Base-by-base conservation (phyloP, 306 rosid species). In the Hippophae gyantsensis region DNA sequence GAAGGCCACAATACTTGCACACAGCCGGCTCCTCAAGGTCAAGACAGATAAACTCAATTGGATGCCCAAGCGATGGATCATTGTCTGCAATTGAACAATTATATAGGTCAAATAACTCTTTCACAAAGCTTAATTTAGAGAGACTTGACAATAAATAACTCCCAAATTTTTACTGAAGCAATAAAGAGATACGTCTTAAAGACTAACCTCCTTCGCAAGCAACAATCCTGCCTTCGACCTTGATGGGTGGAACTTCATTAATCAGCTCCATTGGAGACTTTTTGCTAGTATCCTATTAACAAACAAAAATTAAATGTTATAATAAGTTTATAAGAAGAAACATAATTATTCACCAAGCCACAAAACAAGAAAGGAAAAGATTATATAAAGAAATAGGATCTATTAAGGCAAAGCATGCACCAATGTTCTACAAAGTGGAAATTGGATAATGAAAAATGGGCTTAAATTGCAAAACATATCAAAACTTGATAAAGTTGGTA, bases 231-330 rank as follows among this genome's bases (percentile, higher is more conserved):
- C 87, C 88, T 73, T 85, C 83, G 40, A 87, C 95, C 83, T 87
- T 81, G 67, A 92, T 87, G 40, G 98, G 98, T 18, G 93, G 98
- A 66, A 92, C 98, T 73, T 92, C 96, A 60, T 87, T 87, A 73
- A 87, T 92, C 81, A 92, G 75, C 85, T 87, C 96, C 98, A 87
- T 92, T 43, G 98, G 98, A 58, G 98, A 92, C 71, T 85, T 92
- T 83, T 87, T 85, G 76, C 96, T 78, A 7, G 79, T 70, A 60
- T 92, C 98, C 98, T 92, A 65, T 72, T 47, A 70, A 60, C 3
- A 69, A 52, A 66, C 59, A 69, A 57, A 52, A 62, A 62, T 71
- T n/a, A 41, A 54, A 26, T 52, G 72, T 41, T 6, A 44, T 40
- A 48, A 49, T 7, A 5, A 2, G 26, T 5, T 13, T 6, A 49